Conservation (phyloP, 2,329 filamentous ascomycete species). For the Colletotrichum sp. region DNA sequence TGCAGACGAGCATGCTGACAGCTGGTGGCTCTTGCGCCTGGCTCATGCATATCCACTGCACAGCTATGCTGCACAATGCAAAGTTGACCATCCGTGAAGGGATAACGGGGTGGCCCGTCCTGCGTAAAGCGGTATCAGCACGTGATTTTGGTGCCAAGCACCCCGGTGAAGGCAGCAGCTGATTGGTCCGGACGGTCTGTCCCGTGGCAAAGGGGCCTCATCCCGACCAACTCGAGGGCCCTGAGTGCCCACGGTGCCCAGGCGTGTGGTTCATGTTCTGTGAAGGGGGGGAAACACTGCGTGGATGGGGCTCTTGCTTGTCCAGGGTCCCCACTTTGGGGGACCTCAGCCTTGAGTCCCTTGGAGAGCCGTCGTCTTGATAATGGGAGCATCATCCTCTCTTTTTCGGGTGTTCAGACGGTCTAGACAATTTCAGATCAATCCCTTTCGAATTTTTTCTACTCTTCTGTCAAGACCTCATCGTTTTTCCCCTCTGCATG, state of each 20-base stretch:
- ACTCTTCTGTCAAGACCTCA: background rate
- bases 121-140: background rate
- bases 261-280: background rate
- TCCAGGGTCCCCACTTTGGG: background rate
- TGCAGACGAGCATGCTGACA: background rate
- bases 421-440: background rate
- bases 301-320: background rate
- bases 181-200: conserved; percentile 19
- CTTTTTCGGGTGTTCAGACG: background rate
- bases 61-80: background rate
- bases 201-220: conserved; percentile 2
- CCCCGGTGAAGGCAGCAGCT: background rate
- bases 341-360: background rate
- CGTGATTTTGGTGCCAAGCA: background rate
- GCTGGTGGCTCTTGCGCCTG: background rate
- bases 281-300: background rate
- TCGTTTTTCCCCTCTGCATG: background rate
- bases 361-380: background rate
- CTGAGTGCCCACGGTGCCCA: background rate
- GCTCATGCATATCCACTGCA: background rate
- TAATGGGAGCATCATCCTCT: background rate
- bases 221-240: conserved; percentile 7
- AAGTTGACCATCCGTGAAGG: background rate
- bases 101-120: background rate
- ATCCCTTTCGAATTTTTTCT: background rate